Conservation (phyloP, 768 basidiomycete species). For the Guyanaporus albipodus region DNA sequence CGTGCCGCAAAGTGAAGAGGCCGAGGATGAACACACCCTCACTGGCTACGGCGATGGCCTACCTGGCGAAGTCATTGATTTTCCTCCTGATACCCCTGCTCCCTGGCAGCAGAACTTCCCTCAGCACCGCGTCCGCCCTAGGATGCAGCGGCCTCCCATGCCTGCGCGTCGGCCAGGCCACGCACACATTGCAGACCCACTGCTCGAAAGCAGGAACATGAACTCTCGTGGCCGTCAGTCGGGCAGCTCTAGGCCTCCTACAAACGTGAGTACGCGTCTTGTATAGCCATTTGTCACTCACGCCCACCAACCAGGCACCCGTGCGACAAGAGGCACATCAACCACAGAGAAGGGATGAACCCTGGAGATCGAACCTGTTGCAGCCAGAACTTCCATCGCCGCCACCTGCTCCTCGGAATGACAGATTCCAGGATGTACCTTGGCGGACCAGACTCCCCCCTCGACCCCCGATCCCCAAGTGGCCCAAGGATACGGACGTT, state of each 20-base stretch:
- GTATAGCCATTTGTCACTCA: not conserved
- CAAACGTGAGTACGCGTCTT: constrained; percentile 11
- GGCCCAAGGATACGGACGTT: too few relatives aligned
- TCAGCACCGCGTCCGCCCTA: constrained; percentile 23
- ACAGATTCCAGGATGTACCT: constrained; percentile 4
- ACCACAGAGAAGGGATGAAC: not conserved
- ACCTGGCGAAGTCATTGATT: constrained; percentile 33
- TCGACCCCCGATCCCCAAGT: constrained; percentile 30
- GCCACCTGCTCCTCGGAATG: not conserved
- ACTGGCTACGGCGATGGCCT: constrained; percentile 46
- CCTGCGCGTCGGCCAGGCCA: constrained; percentile 21
- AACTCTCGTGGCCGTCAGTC: constrained; percentile 11
- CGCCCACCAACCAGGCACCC: not conserved
- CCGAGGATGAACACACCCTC: constrained; percentile 39
- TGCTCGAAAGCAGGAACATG: not conserved
- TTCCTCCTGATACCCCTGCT: constrained; percentile 22
- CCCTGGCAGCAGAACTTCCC: not conserved
- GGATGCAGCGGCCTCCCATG: constrained; percentile 26
- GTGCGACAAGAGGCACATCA: constrained; percentile 1
- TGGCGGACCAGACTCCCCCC: constrained; percentile 29
- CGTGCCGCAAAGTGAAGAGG: not conserved
- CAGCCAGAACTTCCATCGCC: not conserved
- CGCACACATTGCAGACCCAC: constrained; percentile 7
- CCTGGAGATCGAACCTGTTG: not conserved
- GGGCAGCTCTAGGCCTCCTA: constrained; percentile 9